Percentiles rank a stretch among this genome's conserved stretches.
Conservation (phyloP, 176 grass and related monocot species). For the Carex myosuroides region DNA sequence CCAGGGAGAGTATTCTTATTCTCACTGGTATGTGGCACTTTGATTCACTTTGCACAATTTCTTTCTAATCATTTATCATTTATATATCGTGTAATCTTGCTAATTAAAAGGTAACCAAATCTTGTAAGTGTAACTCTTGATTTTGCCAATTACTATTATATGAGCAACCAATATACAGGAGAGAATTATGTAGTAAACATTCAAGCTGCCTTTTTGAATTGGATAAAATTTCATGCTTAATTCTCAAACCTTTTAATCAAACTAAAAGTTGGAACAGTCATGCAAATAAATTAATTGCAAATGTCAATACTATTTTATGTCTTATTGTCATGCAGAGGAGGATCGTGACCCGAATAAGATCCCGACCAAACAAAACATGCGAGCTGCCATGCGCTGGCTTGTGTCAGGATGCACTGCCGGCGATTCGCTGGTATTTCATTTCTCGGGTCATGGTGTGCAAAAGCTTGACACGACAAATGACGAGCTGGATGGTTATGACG, state of each 20-base stretch:
- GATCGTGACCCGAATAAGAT: slow-evolving; percentile 26
- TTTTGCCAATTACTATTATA: neutral
- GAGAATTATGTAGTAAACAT: neutral
- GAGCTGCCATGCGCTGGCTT: slow-evolving; percentile 71
- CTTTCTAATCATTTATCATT: neutral
- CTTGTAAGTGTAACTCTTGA: neutral
- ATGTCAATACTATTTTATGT: neutral
- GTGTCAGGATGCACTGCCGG: slow-evolving; percentile 35
- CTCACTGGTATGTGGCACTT: slow-evolving; percentile 45
- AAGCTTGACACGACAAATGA: slow-evolving; percentile 65
- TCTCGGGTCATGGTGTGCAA: slow-evolving; percentile 85
- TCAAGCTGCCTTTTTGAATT: neutral
- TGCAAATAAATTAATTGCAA: neutral
- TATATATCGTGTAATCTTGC: neutral
- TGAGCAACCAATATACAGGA: neutral
- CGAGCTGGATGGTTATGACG: slow-evolving; percentile 81
- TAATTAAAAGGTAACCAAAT: neutral
- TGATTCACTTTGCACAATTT: neutral
- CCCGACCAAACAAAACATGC: slow-evolving; percentile 60
- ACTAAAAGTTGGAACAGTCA: neutral
- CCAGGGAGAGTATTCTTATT: slow-evolving; percentile 43
- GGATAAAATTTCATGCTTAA: neutral
- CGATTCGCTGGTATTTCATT: slow-evolving; percentile 85
- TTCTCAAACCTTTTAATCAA: neutral
- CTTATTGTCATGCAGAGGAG: slow-evolving; percentile 29